A percentile compares a stretch with the other conserved stretches of the same genome.
Conservation (phyloP, 176 grass and related monocot genomes). For the Zea mays region Zm-B73-REFERENCE-NAM-5.0 NC_050103.1:20292501-20293000, state of each 20-base stretch:
- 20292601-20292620: not conserved
- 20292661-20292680: not conserved
- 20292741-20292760: not conserved
- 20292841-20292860: slow-evolving; percentile 63
- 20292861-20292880: slow-evolving; percentile 76
- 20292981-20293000: not conserved
- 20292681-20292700: not conserved
- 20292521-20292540: slow-evolving; percentile 9
- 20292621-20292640: slow-evolving; percentile 34
- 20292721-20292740: not conserved
- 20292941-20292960: slow-evolving; percentile 8
- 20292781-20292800: slow-evolving; percentile 23
- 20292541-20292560: slow-evolving; percentile 12
- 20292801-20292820: not conserved
- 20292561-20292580: slow-evolving; percentile 3
- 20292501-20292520: slow-evolving; percentile 13
- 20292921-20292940: not conserved
- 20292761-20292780: not conserved
- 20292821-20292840: slow-evolving; percentile 1
- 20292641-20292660: slow-evolving; percentile 16
- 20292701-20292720: slow-evolving; percentile 3
- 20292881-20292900: slow-evolving; percentile 83
- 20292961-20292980: slow-evolving; percentile 8
- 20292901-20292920: slow-evolving; percentile 23
- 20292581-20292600: slow-evolving; percentile 9